Percentiles rank a stretch among this genome's conserved stretches.
Conservation (phyloP, 768 basidiomycete species). For the Auriscalpium orientale region DNA sequence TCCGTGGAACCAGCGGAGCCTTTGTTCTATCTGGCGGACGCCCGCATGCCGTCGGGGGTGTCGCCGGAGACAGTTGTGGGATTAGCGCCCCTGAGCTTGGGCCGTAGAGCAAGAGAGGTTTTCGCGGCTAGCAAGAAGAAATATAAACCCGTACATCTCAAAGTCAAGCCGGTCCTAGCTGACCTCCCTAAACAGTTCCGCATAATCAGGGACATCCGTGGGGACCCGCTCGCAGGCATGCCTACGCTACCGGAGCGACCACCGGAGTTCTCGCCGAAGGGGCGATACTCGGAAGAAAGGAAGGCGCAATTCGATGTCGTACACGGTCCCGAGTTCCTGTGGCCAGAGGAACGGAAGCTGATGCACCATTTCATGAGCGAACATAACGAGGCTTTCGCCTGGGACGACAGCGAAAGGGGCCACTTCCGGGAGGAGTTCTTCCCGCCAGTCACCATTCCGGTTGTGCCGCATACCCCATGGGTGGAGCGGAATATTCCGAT, state of each 20-base stretch:
- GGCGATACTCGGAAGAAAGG: constrained; percentile 13
- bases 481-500: constrained; percentile 18
- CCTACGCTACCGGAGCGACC: constrained; percentile 5
- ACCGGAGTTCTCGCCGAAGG: constrained; percentile 3
- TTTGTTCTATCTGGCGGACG: no score
- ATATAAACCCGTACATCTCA: not conserved
- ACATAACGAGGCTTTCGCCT: constrained; percentile 31
- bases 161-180: constrained; percentile 14
- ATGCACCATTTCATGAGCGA: constrained; percentile 25
- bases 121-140: no score
- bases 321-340: constrained; percentile 21
- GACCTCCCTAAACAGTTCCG: constrained; percentile 15
- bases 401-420: constrained; percentile 30
- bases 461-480: constrained; percentile 23
- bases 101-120: no score
- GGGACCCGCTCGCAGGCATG: constrained; percentile 11
- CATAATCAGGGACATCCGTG: constrained; percentile 9
- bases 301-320: constrained; percentile 5
- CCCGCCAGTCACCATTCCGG: constrained; percentile 25
- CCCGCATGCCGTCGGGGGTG: no score
- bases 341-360: constrained; percentile 24
- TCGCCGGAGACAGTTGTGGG: no score
- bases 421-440: constrained; percentile 24
- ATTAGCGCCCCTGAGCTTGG: no score
- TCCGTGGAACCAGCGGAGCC: no score